Conservation (phyloP, 2,329 filamentous ascomycete genomes). For the Phialocephala subalpina region DNA sequence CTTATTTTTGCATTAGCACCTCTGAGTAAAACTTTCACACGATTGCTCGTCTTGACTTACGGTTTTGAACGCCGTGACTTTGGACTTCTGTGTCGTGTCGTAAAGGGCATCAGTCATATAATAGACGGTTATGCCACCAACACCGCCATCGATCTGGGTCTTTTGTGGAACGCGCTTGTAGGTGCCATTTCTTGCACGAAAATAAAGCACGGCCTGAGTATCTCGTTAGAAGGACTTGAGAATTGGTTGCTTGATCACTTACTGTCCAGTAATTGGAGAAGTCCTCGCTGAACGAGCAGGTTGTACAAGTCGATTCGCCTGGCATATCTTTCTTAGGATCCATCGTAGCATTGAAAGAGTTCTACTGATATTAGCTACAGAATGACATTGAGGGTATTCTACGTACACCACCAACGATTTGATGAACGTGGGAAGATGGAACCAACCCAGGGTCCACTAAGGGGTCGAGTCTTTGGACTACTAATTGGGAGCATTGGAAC, state of each 20-base stretch:
- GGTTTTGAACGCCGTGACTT: constrained; percentile 52
- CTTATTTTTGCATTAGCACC: constrained; percentile 6
- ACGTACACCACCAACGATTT: constrained; percentile 31
- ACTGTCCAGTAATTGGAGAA: constrained; percentile 46
- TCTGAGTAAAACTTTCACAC: not conserved
- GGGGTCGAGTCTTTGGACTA: constrained; percentile 32
- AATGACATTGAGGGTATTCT: not conserved
- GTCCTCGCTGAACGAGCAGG: constrained; percentile 46
- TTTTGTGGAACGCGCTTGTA: constrained; percentile 42
- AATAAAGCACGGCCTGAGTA: constrained; percentile 43
- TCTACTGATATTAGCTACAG: constrained; percentile 26
- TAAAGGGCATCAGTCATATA: constrained; percentile 45
- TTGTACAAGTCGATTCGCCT: constrained; percentile 42
- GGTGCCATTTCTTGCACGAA: constrained; percentile 42
- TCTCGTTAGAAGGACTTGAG: too few species aligned
- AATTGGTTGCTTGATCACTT: too few species aligned
- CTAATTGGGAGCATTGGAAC: constrained; percentile 34
- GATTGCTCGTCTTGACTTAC: constrained; percentile 24
- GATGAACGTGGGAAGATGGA: constrained; percentile 29
- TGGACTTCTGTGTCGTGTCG: constrained; percentile 41
- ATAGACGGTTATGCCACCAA: constrained; percentile 49
- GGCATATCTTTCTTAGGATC: constrained; percentile 41
- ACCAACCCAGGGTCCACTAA: constrained; percentile 23
- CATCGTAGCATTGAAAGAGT: constrained; percentile 52
- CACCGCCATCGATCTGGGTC: constrained; percentile 38